Conservation (phyloP, 768 basidiomycete genomes). For the Rhizopogon vesiculosus region DNA sequence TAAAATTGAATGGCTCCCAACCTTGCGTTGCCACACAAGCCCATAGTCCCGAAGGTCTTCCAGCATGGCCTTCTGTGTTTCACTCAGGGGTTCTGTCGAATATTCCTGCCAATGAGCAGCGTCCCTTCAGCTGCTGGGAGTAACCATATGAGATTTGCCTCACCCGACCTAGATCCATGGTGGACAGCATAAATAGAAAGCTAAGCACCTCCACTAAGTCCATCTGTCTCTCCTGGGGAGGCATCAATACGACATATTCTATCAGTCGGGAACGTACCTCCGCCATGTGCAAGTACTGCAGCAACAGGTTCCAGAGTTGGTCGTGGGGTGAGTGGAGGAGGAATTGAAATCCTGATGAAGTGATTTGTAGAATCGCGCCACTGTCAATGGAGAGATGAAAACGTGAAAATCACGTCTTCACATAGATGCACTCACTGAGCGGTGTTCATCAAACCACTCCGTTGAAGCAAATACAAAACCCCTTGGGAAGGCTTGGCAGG, state of each 20-base stretch:
- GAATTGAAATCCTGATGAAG: conserved; percentile 94
- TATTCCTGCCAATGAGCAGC: conserved; percentile 62
- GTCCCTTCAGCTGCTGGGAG: neutral
- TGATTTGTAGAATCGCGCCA: conserved; percentile 69
- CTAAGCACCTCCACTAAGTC: conserved; percentile 91
- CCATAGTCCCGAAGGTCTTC: conserved; percentile 94
- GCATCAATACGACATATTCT: conserved; percentile 6
- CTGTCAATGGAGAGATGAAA: conserved; percentile 23
- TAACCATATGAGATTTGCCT: conserved; percentile 15
- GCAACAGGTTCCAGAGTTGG: conserved; percentile 91
- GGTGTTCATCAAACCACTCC: conserved; percentile 82
- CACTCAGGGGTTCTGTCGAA: conserved; percentile 73
- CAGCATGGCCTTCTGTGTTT: conserved; percentile 81
- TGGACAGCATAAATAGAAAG: conserved; percentile 96
- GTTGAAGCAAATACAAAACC: conserved; percentile 77
- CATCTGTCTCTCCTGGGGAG: conserved; percentile 72
- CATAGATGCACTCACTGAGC: conserved; percentile 45
- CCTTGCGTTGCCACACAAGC: conserved; percentile 82
- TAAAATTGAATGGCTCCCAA: conserved; percentile 27
- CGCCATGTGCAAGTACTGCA: conserved; percentile 84
- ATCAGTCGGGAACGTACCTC: conserved; percentile 47
- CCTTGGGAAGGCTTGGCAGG: conserved; percentile 75
- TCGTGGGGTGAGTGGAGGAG: conserved; percentile 90
- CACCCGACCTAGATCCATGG: conserved; percentile 90
- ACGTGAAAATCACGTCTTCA: neutral